A percentile compares a stretch with the other conserved stretches of the same genome.
Evolutionary conservation across 768 basidiomycete genomes (phyloP).

Genomic region (Lyophyllum atratum): DNA sequence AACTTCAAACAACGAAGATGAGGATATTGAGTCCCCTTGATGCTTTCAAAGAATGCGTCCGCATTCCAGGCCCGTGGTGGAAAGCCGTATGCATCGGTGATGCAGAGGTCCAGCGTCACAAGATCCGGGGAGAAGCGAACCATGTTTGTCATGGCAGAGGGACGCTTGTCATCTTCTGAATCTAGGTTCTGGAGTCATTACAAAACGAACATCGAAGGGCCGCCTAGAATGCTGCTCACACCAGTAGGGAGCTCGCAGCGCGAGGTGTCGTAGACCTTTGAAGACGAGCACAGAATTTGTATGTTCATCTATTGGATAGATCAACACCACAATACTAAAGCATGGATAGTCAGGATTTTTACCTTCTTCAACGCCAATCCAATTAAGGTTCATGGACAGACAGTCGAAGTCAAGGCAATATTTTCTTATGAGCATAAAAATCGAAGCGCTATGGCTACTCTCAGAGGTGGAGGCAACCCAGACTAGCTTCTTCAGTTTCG

Average conservation of each 20-base stretch:
- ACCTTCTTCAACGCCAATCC: not conserved
- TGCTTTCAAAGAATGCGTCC: not conserved
- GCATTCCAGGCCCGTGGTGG: not conserved
- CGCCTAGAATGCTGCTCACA: not conserved
- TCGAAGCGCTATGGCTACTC: too few species aligned
- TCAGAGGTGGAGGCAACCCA: not conserved
- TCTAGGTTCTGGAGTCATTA: not conserved
- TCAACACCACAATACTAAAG: not conserved
- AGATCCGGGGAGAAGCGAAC: not conserved
- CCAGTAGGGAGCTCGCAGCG: not conserved
- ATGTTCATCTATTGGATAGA: not conserved
- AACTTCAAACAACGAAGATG: not conserved
- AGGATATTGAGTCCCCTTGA: not conserved
- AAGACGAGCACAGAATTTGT: not conserved
- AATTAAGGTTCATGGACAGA: not conserved
- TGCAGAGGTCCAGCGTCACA: not conserved
- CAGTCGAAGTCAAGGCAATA: not conserved
- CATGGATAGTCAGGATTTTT: not conserved
- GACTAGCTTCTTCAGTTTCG: not conserved
- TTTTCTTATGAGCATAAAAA: not conserved
- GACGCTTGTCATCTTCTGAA: not conserved
- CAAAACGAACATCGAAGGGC: not conserved
- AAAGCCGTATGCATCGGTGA: not conserved
- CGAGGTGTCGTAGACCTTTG: not conserved
- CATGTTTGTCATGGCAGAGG: not conserved